phyloP scores from a whole-genome alignment of 2,329 filamentous ascomycete genomes.

The Stagonosporopsis chrysanthemi region DNA sequence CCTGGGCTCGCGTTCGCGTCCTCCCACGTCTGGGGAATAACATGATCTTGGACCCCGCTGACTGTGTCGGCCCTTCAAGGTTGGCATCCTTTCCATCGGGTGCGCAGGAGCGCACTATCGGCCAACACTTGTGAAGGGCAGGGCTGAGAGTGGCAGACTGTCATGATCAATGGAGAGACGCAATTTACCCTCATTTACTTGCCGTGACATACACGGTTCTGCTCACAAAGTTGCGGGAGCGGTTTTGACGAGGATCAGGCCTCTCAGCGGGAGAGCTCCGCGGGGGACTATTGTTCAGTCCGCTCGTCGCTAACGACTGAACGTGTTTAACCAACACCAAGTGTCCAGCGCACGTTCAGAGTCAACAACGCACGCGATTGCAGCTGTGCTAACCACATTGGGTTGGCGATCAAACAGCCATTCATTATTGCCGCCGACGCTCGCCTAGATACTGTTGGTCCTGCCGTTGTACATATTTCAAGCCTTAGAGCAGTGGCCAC shows the following conservation, averaged over 20 bases:
- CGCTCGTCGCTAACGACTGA: conserved; percentile 11
- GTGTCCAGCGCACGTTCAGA: conserved; percentile 1
- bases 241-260: background rate
- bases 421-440: background rate
- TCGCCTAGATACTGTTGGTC: background rate
- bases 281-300: conserved; percentile 8
- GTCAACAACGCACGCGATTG: background rate
- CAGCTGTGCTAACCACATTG: conserved; percentile 4
- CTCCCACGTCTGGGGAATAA: background rate
- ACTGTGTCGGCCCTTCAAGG: background rate
- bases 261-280: conserved; percentile 4
- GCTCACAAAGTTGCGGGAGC: conserved; percentile 6
- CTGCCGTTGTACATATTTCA: conserved; percentile 4
- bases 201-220: background rate
- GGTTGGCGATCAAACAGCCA: conserved; percentile 9
- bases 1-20: background rate
- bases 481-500: background rate
- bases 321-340: conserved; percentile 10
- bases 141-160: background rate
- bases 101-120: background rate
- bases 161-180: background rate
- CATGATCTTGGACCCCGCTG: background rate
- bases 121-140: background rate
- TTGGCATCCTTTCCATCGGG: conserved; percentile 9
- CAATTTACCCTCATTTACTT: background rate